Percentiles rank a stretch among this genome's conserved stretches.
phyloP scores from a whole-genome alignment of 176 grass and related monocot species.

The Secale cereale region DNA sequence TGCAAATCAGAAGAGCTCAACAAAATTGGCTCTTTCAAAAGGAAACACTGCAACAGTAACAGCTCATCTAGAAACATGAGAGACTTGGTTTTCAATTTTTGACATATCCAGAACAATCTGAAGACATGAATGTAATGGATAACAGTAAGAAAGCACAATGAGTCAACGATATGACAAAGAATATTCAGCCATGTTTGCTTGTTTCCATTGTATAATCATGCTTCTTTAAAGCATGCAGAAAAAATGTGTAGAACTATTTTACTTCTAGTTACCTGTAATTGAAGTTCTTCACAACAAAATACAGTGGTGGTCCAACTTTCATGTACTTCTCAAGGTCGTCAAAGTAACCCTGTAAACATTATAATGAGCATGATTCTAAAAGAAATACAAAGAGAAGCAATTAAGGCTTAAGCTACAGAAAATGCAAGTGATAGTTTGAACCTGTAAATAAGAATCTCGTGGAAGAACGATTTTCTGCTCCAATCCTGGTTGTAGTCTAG shows the following conservation, averaged over 20 bases:
- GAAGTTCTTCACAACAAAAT: constrained; percentile 97
- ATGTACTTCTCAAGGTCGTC: constrained; percentile 82
- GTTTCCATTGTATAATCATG: not conserved
- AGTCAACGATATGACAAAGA: not conserved
- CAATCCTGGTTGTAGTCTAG: constrained; percentile 85
- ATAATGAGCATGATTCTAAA: constrained; percentile 17
- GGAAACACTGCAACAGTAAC: not conserved
- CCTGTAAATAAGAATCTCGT: constrained; percentile 94
- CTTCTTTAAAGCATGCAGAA: not conserved
- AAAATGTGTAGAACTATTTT: not conserved
- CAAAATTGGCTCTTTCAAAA: constrained; percentile 7
- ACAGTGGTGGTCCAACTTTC: constrained; percentile 92
- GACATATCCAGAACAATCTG: not conserved
- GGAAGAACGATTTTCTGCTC: constrained; percentile 94
- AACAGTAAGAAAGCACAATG: not conserved
- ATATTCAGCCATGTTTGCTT: not conserved
- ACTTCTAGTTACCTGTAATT: constrained; percentile 78
- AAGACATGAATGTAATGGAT: not conserved
- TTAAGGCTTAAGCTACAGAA: not conserved
- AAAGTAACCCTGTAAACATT: constrained; percentile 74
- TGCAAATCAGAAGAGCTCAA: constrained; percentile 19
- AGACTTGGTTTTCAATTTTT: constrained; percentile 9
- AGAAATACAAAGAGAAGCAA: constrained; percentile 14
- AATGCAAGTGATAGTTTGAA: constrained; percentile 25
- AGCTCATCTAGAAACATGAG: constrained; percentile 2